Conservation (phyloP, 768 basidiomycete genomes). For the Rubroboletus pulcherrimus region DNA sequence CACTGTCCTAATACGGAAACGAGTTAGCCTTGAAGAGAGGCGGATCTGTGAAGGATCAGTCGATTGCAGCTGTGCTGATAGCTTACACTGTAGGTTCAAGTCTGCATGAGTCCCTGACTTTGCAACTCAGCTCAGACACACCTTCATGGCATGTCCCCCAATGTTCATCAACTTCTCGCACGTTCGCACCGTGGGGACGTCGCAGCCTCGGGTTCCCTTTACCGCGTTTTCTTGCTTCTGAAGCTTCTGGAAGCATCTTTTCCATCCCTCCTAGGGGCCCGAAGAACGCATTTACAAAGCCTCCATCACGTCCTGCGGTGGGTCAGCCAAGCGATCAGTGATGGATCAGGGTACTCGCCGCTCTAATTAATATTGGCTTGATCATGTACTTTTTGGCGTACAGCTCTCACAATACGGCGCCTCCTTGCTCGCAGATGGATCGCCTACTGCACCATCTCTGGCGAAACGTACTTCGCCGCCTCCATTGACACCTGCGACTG, state of each 20-base stretch:
- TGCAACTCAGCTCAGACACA: not conserved
- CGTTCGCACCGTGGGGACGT: not conserved
- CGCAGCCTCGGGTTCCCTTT: not conserved
- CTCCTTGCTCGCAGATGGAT: not conserved
- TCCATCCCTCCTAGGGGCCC: slow-evolving; percentile 1
- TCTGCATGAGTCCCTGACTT: not conserved
- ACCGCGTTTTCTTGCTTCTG: not conserved
- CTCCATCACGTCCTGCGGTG: not conserved
- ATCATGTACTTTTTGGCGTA: not conserved
- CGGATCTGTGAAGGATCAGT: not conserved
- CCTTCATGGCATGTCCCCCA: not conserved
- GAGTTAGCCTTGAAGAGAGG: not conserved
- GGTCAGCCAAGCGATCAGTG: slow-evolving; percentile 5
- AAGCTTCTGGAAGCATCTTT: not conserved
- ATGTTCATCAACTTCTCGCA: not conserved
- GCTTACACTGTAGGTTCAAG: not conserved
- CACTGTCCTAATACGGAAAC: not conserved
- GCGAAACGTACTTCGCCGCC: no score
- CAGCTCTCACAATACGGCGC: not conserved
- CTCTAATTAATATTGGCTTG: slow-evolving; percentile 1
- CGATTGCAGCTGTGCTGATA: not conserved
- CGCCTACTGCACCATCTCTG: not conserved
- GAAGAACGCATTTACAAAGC: not conserved
- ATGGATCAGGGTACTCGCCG: not conserved
- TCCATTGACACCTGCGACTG: not conserved